These are phyloP conservation scores for Amanita rubescens DNA, from an alignment of 768 basidiomycete genomes.

Conservation along the genomic window DNA sequence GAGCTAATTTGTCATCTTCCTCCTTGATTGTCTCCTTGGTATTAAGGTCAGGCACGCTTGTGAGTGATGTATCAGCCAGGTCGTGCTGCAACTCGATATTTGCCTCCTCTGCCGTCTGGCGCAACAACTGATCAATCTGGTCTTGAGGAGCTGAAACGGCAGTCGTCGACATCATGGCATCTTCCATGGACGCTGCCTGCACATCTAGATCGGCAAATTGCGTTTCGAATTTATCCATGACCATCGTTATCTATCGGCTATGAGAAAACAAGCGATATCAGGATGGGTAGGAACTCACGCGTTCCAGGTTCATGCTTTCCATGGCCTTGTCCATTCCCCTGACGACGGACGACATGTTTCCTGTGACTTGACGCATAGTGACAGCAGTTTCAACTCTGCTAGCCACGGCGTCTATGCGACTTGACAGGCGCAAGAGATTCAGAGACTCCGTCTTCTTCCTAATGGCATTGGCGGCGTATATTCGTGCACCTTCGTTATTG, in stretches of 20 bases:
- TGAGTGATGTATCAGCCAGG: conserved; percentile 57
- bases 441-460: conserved; percentile 94
- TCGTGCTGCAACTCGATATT: conserved; percentile 94
- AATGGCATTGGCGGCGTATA: conserved; percentile 98
- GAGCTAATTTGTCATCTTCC: conserved; percentile 77
- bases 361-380: conserved; percentile 94
- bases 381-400: conserved; percentile 97
- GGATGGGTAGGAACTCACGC: conserved; percentile 43
- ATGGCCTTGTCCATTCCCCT: conserved; percentile 98
- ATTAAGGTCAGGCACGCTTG: conserved; percentile 49
- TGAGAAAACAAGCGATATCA: background rate
- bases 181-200: conserved; percentile 97
- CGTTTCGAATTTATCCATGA: conserved; percentile 98
- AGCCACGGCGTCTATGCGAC: conserved; percentile 94
- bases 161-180: conserved; percentile 89
- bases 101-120: conserved; percentile 94
- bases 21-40: conserved; percentile 53
- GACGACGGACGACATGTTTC: conserved; percentile 94
- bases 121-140: conserved; percentile 88
- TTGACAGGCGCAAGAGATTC: conserved; percentile 84
- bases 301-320: conserved; percentile 98
- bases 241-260: conserved; percentile 73
- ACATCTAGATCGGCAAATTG: conserved; percentile 98
- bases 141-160: conserved; percentile 94
- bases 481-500: conserved; percentile 93